Evolutionary conservation across 106 monocot species (phyloP), one percentile per base, ranked within the genome.

Genomic region (Agapanthus africanus): DNA sequence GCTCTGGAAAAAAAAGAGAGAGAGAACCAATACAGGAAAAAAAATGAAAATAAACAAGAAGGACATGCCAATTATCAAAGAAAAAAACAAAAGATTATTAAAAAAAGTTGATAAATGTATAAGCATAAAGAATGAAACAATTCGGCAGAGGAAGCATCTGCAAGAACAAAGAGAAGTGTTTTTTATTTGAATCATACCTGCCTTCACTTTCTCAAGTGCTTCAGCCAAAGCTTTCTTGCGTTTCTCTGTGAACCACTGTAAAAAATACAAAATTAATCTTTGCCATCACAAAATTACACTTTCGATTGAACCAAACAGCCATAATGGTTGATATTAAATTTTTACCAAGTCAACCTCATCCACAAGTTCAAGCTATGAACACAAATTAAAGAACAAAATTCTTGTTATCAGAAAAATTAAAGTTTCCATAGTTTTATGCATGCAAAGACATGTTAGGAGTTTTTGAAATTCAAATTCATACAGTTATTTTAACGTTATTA

Each of bases 161-260:
- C 18, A 19, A 36, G 9, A 37, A 63, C 0, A 15, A 39, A 39
- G 10, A 25, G 27, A 23, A 6, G 18, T 9, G n/a, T n/a, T n/a
- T n/a, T n/a, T n/a, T n/a, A n/a, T 9, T 4, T 16, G 14, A 39
- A 80, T 30, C 57, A 4, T 32, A 93, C 93, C 93, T 46, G 81
- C 56, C 73, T 92, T 88, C 31, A 92, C 88, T 41, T 88, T 92
- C 78, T 92, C 91, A n/a, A 92, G 78, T 16, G 88, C 88, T 70
- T 92, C 91, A 65, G 76, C 72, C 71, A 92, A 54, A 16, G 85
- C 78, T 40, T 78, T 92, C 79, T 88, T 92, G 25, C 68, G 76
- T 41, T 67, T 85, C 66, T 81, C 67, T 37, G 82, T 75, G 18
- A 93, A 77, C 85, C 80, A 88, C 93, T 93, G 83, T 3, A 77